Evolutionary conservation across 1,284 basidiomycete species (phyloP), one percentile per base, ranked within the genome.

Genomic region (Melampsora abietis-canadensis): DNA sequence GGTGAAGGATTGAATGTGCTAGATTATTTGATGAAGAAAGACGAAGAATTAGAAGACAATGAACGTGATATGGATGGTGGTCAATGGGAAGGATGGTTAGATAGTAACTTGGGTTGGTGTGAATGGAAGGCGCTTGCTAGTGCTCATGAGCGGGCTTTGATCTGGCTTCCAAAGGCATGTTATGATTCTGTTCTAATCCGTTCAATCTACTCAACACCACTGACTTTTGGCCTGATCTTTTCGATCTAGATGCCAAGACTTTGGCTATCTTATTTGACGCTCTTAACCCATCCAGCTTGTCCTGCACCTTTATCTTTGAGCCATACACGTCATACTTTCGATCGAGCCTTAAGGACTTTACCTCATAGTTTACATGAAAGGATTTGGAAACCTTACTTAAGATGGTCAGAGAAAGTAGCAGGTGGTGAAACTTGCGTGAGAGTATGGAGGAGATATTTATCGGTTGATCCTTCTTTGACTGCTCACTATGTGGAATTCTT

Each of bases 51-150:
- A 76, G 88, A 90, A 77, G 88, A 90, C 78, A 78, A 88, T 61
- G 89, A 92, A 81, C 83, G 88, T 24, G 80, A 80, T 63, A 66
- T 78, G 34, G 79, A 80, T 48, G 75, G 70, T 59, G 54, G 59
- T 6, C 76, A 76, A 77, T 98, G 92, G 91, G 87, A 91, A 66
- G 89, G 88, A 21, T 90, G 91, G 5, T 83, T 98, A 68, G 92
- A 98, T 80, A 88, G 90, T 4, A 85, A 92, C 4, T 85, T 96
- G 24, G 96, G 95, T 2, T 95, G 89, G 88, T 88, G 91, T 77
- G 96, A 99, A 82, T 99, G 96, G 96, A 91, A 88, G 80, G 85
- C 88, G 24, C 85, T 98, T 5, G 87, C 95, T 8, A 91, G 92
- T 5, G 87, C 88, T 0, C 95, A 93, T 80, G 96, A 99, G 81